These are phyloP conservation scores for Saccharomycopsis sp. DNA, from an alignment of 805 yeast species.

Conservation along the genomic window DNA sequence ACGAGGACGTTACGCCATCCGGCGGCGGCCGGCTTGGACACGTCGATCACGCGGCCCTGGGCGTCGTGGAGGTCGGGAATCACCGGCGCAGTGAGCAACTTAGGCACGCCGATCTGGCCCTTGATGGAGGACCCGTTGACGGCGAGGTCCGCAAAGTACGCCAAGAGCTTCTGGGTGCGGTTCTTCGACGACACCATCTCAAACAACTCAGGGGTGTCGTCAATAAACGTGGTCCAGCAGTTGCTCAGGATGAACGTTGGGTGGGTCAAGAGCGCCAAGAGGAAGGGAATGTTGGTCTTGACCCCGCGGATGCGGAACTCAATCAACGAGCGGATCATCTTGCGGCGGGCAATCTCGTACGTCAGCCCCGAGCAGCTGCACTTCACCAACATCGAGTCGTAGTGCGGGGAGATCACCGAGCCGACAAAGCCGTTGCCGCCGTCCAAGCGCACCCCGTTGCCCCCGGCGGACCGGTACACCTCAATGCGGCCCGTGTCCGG, in stretches of 20 bases:
- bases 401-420: constrained; percentile 91
- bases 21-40: constrained; percentile 46
- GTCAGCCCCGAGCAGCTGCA: constrained; percentile 97
- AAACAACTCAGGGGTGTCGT: constrained; percentile 94
- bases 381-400: constrained; percentile 96
- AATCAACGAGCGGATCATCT: constrained; percentile 93
- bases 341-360: constrained; percentile 92
- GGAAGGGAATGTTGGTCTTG: constrained; percentile 95
- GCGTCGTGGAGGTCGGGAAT: constrained; percentile 60
- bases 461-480: constrained; percentile 97
- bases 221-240: constrained; percentile 98
- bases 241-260: constrained; percentile 78
- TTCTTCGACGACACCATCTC: constrained; percentile 92
- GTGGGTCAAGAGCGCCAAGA: constrained; percentile 84
- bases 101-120: constrained; percentile 93
- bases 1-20: constrained; percentile 93
- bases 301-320: constrained; percentile 99
- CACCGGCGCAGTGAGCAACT: constrained; percentile 65
- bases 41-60: constrained; percentile 57
- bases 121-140: constrained; percentile 95
- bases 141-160: constrained; percentile 86
- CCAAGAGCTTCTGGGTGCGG: constrained; percentile 91
- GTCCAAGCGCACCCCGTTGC: constrained; percentile 97
- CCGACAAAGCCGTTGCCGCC: constrained; percentile 99
- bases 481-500: constrained; percentile 98